These are phyloP conservation scores for Backusella psychrophila DNA, from an alignment of 192 early-diverging fungal species.

Conservation along the genomic window DNA sequence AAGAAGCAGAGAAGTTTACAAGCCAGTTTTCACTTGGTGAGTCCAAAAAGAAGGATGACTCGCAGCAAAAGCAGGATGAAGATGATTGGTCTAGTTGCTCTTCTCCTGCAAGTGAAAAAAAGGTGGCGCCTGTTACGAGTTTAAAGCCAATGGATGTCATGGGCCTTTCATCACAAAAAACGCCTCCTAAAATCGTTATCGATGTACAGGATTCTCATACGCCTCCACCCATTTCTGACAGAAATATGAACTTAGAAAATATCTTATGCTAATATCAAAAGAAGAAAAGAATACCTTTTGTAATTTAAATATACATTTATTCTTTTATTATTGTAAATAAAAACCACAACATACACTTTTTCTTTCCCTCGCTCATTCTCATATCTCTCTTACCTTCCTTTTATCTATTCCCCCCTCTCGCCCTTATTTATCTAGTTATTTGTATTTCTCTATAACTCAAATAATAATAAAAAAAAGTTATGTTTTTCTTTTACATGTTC, in stretches of 20 bases:
- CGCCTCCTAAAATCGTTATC: background rate
- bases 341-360: background rate
- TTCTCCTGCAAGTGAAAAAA: background rate
- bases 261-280: slow-evolving; percentile 11
- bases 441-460: background rate
- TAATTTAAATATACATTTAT: background rate
- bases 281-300: background rate
- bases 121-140: background rate
- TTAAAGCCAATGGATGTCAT: slow-evolving; percentile 21
- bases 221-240: background rate
- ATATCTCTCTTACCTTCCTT: background rate
- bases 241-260: slow-evolving; percentile 17
- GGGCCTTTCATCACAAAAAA: background rate
- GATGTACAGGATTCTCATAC: background rate
- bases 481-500: background rate
- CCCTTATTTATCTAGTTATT: too few species aligned
- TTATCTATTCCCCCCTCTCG: background rate
- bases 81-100: background rate
- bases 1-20: slow-evolving; percentile 28
- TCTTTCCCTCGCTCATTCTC: background rate
- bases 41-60: background rate
- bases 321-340: slow-evolving; percentile 6
- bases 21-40: slow-evolving; percentile 16
- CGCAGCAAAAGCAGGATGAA: background rate
- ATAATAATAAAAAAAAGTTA: background rate